phyloP scores from a whole-genome alignment of 306 rosid species.

The Vigna unguiculata region DNA sequence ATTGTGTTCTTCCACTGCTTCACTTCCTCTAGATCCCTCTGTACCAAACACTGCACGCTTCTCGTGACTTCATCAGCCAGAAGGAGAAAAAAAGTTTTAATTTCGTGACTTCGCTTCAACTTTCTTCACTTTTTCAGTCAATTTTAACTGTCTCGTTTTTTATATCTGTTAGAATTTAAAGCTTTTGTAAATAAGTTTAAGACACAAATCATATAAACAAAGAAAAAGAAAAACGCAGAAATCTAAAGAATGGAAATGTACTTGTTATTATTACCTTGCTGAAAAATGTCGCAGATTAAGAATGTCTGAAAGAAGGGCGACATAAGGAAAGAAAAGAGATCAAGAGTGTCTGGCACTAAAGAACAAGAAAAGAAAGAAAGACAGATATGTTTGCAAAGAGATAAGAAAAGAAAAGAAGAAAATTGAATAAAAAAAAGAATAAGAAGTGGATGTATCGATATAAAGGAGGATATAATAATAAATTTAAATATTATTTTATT shows the following conservation, averaged over 20 bases:
- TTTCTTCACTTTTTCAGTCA: not conserved
- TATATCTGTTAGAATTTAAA: not conserved
- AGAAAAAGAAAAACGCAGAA: not conserved
- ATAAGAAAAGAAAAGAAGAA: too few relatives aligned
- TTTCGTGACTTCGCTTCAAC: conserved; percentile 18
- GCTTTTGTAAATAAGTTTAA: not conserved
- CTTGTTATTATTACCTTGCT: too few relatives aligned
- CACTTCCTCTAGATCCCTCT: conserved; percentile 26
- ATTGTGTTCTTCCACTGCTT: conserved; percentile 27
- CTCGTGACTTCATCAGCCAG: conserved; percentile 39
- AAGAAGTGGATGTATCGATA: too few relatives aligned
- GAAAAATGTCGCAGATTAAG: not conserved
- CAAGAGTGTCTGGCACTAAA: too few relatives aligned
- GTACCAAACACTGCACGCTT: conserved; percentile 16
- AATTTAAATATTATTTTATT: too few relatives aligned
- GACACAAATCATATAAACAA: not conserved
- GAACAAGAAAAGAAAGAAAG: too few relatives aligned
- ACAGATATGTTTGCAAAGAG: too few relatives aligned
- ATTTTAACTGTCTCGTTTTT: not conserved
- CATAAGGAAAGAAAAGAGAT: too few relatives aligned
- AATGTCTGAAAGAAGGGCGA: too few relatives aligned
- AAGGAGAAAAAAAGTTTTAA: conserved; percentile 9
- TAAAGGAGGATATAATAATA: too few relatives aligned
- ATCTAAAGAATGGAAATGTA: not conserved
- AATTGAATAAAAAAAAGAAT: too few relatives aligned